Conservation (phyloP, 1,139 yeast species). For the Blastobotrys malaysiensis region DNA sequence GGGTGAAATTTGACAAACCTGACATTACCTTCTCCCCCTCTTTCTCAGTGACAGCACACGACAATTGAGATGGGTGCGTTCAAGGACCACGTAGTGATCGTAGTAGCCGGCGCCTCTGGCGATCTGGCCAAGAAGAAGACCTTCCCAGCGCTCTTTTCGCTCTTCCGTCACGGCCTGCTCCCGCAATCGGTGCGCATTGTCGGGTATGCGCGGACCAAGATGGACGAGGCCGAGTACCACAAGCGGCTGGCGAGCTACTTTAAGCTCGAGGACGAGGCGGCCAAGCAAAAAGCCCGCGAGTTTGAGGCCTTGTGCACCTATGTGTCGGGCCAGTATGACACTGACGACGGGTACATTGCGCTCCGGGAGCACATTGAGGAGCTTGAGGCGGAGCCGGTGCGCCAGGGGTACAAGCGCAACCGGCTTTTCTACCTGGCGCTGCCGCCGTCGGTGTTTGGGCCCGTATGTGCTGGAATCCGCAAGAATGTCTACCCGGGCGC, state of each 20-base stretch:
- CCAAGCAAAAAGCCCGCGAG: slow-evolving; percentile 46
- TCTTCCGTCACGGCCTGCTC: slow-evolving; percentile 70
- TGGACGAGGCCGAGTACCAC: slow-evolving; percentile 61
- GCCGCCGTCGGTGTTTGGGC: slow-evolving; percentile 87
- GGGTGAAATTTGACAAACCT: background rate
- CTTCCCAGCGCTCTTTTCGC: slow-evolving; percentile 40
- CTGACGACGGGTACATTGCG: slow-evolving; percentile 61
- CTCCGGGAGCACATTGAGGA: slow-evolving; percentile 52
- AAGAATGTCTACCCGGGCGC: slow-evolving; percentile 55
- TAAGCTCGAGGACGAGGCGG: slow-evolving; percentile 48
- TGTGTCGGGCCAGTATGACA: slow-evolving; percentile 73
- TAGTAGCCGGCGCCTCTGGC: slow-evolving; percentile 95
- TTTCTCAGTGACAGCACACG: background rate
- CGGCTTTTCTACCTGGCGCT: slow-evolving; percentile 88
- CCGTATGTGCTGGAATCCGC: slow-evolving; percentile 72
- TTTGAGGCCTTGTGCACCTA: slow-evolving; percentile 65
- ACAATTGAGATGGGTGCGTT: slow-evolving; percentile 13
- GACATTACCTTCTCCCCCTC: background rate
- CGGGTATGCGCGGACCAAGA: slow-evolving; percentile 86
- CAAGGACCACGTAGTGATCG: slow-evolving; percentile 58
- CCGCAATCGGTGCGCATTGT: slow-evolving; percentile 66
- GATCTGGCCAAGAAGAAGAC: slow-evolving; percentile 97
- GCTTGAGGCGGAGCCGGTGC: slow-evolving; percentile 45
- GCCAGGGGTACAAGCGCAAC: slow-evolving; percentile 37
- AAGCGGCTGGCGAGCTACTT: slow-evolving; percentile 60